Conservation (phyloP, 2,329 filamentous ascomycete genomes). For the Trichoderma harzianum region DNA sequence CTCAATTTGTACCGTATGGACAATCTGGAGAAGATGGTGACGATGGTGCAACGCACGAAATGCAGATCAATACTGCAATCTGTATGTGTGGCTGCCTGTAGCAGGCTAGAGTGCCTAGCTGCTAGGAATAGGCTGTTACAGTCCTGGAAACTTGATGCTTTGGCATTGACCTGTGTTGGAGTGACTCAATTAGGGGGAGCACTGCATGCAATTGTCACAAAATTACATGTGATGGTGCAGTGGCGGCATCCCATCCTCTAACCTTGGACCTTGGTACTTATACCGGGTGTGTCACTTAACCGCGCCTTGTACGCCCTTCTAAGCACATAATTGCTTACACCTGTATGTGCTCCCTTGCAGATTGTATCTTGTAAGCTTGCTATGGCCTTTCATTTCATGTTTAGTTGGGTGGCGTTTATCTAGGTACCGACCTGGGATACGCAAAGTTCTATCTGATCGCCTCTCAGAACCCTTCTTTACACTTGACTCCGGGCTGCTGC, state of each 20-base stretch:
- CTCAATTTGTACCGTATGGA: not conserved
- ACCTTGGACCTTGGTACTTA: too few relatives aligned
- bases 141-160: not conserved
- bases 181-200: not conserved
- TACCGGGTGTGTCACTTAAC: too few relatives aligned
- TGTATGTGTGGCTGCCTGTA: not conserved
- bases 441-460: not conserved
- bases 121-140: not conserved
- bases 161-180: not conserved
- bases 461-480: not conserved
- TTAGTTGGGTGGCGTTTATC: not conserved
- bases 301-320: not conserved
- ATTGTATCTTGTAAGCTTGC: not conserved
- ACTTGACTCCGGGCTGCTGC: not conserved
- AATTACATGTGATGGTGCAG: not conserved
- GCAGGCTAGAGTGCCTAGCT: not conserved
- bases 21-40: not conserved
- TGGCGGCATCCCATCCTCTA: not conserved
- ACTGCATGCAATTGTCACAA: not conserved
- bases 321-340: not conserved
- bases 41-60: not conserved
- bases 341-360: not conserved
- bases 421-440: not conserved
- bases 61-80: not conserved
- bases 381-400: not conserved